Percentiles rank a stretch among this genome's conserved stretches.
phyloP scores from a whole-genome alignment of 176 grass and related monocot species.

The Chloris gayana region DNA sequence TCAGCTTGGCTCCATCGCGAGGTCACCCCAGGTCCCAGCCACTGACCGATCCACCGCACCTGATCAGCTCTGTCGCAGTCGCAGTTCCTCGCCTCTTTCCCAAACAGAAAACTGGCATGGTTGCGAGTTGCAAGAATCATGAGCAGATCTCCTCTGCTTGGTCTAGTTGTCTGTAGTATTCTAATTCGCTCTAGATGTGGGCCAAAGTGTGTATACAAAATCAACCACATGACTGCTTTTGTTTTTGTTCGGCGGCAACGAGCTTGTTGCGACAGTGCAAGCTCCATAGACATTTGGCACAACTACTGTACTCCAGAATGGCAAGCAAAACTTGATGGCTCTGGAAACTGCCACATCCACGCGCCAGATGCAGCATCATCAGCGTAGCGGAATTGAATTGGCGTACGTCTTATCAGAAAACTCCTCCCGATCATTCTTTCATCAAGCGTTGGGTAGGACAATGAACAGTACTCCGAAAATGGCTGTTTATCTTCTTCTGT shows the following conservation, averaged over 20 bases:
- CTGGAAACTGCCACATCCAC: slow-evolving; percentile 17
- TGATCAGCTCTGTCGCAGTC: no score
- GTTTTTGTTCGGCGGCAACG: no score
- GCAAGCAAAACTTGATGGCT: neutral
- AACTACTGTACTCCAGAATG: neutral
- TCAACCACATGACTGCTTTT: neutral
- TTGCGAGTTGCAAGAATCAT: neutral
- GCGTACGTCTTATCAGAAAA: neutral
- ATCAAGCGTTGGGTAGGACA: neutral
- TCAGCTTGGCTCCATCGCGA: neutral
- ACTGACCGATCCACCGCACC: neutral
- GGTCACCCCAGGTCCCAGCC: no score
- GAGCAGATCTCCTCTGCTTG: no score
- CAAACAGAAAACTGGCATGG: neutral
- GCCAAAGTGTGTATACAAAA: neutral
- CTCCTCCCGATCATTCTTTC: neutral
- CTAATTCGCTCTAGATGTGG: neutral
- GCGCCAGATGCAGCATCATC: neutral
- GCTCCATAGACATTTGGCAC: neutral
- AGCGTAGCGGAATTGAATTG: neutral
- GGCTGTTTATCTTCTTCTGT: neutral
- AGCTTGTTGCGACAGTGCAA: neutral
- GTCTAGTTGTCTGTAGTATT: neutral
- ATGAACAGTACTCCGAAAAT: neutral
- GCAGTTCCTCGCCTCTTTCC: neutral